Base-by-base conservation (phyloP, 306 rosid species). In the Erythrophleum fordii region DNA sequence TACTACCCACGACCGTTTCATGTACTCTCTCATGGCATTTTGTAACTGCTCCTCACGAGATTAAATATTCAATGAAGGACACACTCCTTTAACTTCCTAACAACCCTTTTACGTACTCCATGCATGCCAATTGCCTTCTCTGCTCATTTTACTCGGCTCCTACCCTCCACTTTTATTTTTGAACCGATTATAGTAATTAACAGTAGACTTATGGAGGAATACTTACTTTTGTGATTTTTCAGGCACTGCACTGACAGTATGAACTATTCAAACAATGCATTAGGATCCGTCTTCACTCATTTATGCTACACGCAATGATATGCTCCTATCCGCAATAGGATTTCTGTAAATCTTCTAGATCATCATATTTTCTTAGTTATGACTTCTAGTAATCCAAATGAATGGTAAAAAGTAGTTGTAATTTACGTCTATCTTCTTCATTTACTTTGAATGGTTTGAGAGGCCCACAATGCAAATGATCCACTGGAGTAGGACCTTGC, bases 1-100 rank as follows among this genome's bases (percentile, higher is more conserved):
- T 80, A 74, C 83, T 48, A 53, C 39, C 69, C 81, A 76, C 69
- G 55, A 71, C 79, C 56, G 41, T 62, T 62, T 61, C 76, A 37
- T 20, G 51, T 48, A 22, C 77, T 28, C 23, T 41, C 61, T 77
- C 46, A 65, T 29, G 41, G 42, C 49, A 62, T 37, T 56, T 76
- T 87, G 69, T 82, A 86, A 86, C 88, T 61, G 81, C 66, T 78
- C 71, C 70, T 83, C 87, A 82, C 87, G 73, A 65, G 90, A 85
- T 83, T 41, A 80, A 80, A 82, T 73, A 34, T 62, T 51, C 55
- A 69, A 72, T 49, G 72, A 86, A 78, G 84, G 72, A 79, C 41
- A 56, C 61, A 9, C 61, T 3, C 70, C 76, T 42, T 66, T 81
- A 48, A 77, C 86, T 76, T 81, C 77, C 87, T 53, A 82, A 82